phyloP scores from a whole-genome alignment of 2,329 filamentous ascomycete genomes.

The Claviceps monticola region DNA sequence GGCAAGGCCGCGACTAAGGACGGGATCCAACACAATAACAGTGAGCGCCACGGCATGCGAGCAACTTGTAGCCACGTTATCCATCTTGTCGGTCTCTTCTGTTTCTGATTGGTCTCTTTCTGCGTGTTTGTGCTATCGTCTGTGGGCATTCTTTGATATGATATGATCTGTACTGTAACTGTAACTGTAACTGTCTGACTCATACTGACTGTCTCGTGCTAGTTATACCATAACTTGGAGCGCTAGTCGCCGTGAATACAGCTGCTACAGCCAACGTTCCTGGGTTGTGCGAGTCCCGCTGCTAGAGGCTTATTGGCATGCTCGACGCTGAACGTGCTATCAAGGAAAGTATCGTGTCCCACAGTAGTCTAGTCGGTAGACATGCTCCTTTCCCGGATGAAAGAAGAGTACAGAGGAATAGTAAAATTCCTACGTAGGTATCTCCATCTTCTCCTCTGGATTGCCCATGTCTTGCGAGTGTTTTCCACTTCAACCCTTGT shows the following conservation, averaged over 20 bases:
- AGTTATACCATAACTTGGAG: slow-evolving; percentile 53
- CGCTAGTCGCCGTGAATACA: slow-evolving; percentile 43
- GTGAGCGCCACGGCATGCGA: slow-evolving; percentile 15
- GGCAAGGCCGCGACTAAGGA: neutral
- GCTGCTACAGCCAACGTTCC: slow-evolving; percentile 33
- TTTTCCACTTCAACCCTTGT: neutral
- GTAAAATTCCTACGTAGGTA: neutral
- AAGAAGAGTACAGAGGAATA: slow-evolving; percentile 2
- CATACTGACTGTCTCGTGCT: slow-evolving; percentile 32
- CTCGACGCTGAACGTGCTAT: slow-evolving; percentile 31
- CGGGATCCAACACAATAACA: slow-evolving; percentile 19
- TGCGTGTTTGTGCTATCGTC: slow-evolving; percentile 54
- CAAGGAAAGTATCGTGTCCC: slow-evolving; percentile 22
- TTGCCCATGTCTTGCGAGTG: neutral
- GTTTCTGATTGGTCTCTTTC: slow-evolving; percentile 11
- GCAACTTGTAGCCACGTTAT: slow-evolving; percentile 8
- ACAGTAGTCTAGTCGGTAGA: slow-evolving; percentile 17
- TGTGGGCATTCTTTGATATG: slow-evolving; percentile 26
- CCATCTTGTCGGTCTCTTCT: slow-evolving; percentile 27
- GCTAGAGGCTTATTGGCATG: slow-evolving; percentile 12
- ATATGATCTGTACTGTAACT: slow-evolving; percentile 11
- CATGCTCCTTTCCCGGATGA: slow-evolving; percentile 17
- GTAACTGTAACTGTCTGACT: slow-evolving; percentile 19
- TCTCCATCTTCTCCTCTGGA: neutral
- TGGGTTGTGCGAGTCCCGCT: slow-evolving; percentile 24